These are phyloP conservation scores for Nitzschia inconspicua DNA, from an alignment of 108 stramenopile species.

Conservation along the genomic window DNA sequence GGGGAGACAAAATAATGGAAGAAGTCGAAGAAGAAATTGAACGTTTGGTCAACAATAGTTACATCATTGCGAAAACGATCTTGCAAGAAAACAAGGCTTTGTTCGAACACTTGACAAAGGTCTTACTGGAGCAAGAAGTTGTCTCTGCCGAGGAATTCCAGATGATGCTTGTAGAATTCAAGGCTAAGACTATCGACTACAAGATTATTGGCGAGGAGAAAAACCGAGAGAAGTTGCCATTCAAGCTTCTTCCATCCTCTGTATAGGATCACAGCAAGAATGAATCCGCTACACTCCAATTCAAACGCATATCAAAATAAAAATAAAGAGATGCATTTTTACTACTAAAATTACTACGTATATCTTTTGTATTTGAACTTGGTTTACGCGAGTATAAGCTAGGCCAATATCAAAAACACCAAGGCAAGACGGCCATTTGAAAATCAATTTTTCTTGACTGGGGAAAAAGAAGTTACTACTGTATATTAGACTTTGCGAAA, in stretches of 20 bases:
- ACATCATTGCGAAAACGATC: slow-evolving; percentile 85
- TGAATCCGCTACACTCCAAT: no score
- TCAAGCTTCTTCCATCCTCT: slow-evolving; percentile 59
- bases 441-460: no score
- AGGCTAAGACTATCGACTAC: slow-evolving; percentile 74
- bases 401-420: not conserved
- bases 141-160: slow-evolving; percentile 94
- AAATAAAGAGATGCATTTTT: not conserved
- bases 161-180: slow-evolving; percentile 87
- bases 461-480: no score
- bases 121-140: slow-evolving; percentile 90
- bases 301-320: not conserved
- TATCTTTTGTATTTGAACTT: not conserved
- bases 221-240: slow-evolving; percentile 73
- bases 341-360: not conserved
- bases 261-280: slow-evolving; percentile 23
- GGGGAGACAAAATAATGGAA: slow-evolving; percentile 83
- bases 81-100: slow-evolving; percentile 74
- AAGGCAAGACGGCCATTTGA: no score
- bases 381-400: not conserved
- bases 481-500: no score
- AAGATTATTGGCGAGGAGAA: slow-evolving; percentile 65
- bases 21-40: slow-evolving; percentile 87
- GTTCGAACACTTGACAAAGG: slow-evolving; percentile 76
- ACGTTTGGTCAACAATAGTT: slow-evolving; percentile 91